A percentile compares a stretch with the other conserved stretches of the same genome.
These are phyloP conservation scores for Suillus ampliporus DNA, from an alignment of 768 basidiomycete species.

Conservation along the genomic window DNA sequence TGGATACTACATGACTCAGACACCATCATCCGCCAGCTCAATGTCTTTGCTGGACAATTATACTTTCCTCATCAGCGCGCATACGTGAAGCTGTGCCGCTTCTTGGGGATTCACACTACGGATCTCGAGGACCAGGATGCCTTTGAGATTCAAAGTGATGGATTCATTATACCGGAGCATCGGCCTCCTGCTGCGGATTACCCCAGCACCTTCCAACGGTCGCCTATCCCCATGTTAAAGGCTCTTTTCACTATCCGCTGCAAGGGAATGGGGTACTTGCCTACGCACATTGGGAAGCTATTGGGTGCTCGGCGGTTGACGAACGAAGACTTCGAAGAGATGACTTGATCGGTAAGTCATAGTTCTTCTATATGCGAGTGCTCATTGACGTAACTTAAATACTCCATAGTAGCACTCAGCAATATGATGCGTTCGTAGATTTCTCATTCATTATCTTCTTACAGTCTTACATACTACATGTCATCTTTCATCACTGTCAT, in stretches of 20 bases:
- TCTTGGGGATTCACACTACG: constrained; percentile 21
- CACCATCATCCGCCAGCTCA: constrained; percentile 16
- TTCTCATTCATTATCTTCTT: background rate
- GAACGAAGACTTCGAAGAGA: constrained; percentile 11
- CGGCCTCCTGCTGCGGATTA: background rate
- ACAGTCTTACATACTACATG: background rate
- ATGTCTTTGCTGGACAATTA: constrained; percentile 31
- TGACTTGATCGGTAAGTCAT: background rate
- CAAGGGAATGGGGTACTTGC: constrained; percentile 20
- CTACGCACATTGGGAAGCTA: constrained; percentile 20
- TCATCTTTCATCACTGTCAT: background rate
- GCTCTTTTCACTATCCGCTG: constrained; percentile 29
- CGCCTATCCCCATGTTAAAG: constrained; percentile 28
- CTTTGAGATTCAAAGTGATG: constrained; percentile 12
- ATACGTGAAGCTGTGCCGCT: constrained; percentile 23
- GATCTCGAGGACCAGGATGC: constrained; percentile 26
- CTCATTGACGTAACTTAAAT: background rate
- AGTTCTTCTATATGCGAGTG: background rate
- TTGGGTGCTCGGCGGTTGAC: constrained; percentile 17
- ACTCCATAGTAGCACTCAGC: background rate
- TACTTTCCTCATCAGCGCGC: constrained; percentile 21
- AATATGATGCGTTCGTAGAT: background rate
- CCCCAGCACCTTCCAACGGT: constrained; percentile 7
- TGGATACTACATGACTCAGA: constrained; percentile 21
- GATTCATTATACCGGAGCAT: constrained; percentile 19